Conservation (phyloP, 805 yeast species). For the Schizosaccharomyces osmophilus region DNA sequence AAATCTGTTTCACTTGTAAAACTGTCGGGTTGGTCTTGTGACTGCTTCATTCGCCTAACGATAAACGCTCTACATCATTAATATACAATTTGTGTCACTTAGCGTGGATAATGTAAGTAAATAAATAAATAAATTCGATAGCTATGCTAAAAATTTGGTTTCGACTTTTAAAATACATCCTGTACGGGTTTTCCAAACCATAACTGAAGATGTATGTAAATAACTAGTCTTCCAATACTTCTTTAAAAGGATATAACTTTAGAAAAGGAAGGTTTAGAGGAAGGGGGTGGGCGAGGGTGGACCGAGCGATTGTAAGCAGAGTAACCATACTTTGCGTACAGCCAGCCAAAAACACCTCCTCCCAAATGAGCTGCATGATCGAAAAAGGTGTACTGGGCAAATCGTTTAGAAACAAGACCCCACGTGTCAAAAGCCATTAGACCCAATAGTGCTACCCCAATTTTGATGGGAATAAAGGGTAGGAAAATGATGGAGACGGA, state of each 20-base stretch:
- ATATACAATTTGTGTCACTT: no score
- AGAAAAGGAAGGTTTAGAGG: not conserved
- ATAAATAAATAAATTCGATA: no score
- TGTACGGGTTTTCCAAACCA: no score
- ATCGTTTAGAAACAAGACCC: not conserved
- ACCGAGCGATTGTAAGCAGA: not conserved
- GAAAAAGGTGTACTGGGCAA: not conserved
- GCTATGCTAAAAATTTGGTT: no score
- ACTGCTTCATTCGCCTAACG: no score
- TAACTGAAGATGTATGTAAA: no score
- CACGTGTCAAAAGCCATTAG: slow-evolving; percentile 1
- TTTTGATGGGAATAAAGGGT: not conserved
- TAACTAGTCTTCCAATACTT: no score
- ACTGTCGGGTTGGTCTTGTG: no score
- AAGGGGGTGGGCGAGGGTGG: not conserved
- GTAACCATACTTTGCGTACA: not conserved
- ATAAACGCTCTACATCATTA: no score
- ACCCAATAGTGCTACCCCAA: not conserved
- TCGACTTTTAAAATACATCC: no score
- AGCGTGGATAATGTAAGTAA: no score
- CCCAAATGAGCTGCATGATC: slow-evolving; percentile 2
- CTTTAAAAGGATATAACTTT: not conserved
- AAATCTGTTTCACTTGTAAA: no score
- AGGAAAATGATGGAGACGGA: slow-evolving; percentile 1
- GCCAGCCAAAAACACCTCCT: slow-evolving; percentile 1